Evolutionary conservation across 768 basidiomycete species (phyloP).

Genomic region (Lanmaoa pseudosensibilis): DNA sequence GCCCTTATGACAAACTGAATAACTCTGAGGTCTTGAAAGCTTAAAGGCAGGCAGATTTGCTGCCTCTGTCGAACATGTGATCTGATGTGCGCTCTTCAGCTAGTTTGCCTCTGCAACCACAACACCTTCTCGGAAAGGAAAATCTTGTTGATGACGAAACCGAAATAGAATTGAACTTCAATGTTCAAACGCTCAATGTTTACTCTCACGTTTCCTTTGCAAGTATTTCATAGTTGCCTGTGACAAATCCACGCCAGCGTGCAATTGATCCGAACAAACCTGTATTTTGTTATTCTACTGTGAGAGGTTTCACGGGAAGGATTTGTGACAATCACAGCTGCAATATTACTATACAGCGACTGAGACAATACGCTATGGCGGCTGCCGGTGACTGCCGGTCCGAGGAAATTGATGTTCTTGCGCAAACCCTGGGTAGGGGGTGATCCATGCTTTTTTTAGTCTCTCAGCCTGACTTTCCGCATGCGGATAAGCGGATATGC

Average conservation of each 20-base stretch:
- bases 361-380: not conserved
- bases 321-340: too few relatives aligned
- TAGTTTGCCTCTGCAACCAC: not conserved
- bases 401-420: not conserved
- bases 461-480: not conserved
- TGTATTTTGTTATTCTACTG: not conserved
- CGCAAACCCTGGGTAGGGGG: not conserved
- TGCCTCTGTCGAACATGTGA: not conserved
- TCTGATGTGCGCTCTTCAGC: not conserved
- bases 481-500: not conserved
- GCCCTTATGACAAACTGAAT: conserved; percentile 16
- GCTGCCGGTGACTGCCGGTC: not conserved
- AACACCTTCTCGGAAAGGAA: conserved; percentile 5
- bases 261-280: not conserved
- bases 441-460: not conserved
- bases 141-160: not conserved
- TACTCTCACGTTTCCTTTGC: not conserved
- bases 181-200: not conserved
- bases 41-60: not conserved
- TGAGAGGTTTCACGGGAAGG: not conserved
- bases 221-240: not conserved
- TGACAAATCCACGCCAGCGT: not conserved
- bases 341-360: not conserved
- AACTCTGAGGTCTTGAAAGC: not conserved
- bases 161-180: not conserved